These are phyloP conservation scores for Trichoderma simmonsii DNA, from an alignment of 2,329 filamentous ascomycete species.

Conservation along the genomic window DNA sequence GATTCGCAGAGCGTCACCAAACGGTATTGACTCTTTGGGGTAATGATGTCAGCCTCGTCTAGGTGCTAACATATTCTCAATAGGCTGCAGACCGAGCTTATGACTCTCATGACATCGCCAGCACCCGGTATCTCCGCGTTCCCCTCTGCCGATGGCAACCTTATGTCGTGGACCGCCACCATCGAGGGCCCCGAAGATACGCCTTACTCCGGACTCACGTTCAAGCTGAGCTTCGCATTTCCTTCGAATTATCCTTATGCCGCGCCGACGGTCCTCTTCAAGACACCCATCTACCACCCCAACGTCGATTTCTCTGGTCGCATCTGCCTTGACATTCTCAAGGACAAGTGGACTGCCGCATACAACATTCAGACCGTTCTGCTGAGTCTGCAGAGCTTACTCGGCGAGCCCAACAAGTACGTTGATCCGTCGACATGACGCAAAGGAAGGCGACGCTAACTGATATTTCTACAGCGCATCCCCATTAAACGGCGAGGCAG, in stretches of 20 bases:
- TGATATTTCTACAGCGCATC: slow-evolving; percentile 63
- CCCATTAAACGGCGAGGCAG: slow-evolving; percentile 92
- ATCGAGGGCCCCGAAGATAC: slow-evolving; percentile 89
- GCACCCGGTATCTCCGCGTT: slow-evolving; percentile 94
- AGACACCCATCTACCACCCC: slow-evolving; percentile 97
- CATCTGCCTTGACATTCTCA: slow-evolving; percentile 96
- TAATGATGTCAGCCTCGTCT: background rate
- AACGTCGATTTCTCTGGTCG: slow-evolving; percentile 97
- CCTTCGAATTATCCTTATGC: slow-evolving; percentile 90
- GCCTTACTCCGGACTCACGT: slow-evolving; percentile 79
- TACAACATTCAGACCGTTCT: slow-evolving; percentile 95
- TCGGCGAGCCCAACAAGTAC: slow-evolving; percentile 98
- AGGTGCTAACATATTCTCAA: background rate
- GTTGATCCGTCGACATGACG: slow-evolving; percentile 32
- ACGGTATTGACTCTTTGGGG: slow-evolving; percentile 48
- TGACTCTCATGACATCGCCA: slow-evolving; percentile 96
- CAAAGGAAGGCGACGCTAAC: slow-evolving; percentile 20
- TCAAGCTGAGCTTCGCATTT: slow-evolving; percentile 92
- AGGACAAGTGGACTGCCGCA: slow-evolving; percentile 98
- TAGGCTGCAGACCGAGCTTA: slow-evolving; percentile 94
- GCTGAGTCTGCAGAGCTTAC: slow-evolving; percentile 86
- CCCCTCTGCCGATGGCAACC: slow-evolving; percentile 82
- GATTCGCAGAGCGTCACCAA: slow-evolving; percentile 76
- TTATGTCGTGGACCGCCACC: slow-evolving; percentile 89
- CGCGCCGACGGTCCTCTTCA: slow-evolving; percentile 89